Evolutionary conservation across 2,329 filamentous ascomycete species (phyloP), one percentile per base, ranked within the genome.

Genomic region (Plenodomus tracheiphilus): DNA sequence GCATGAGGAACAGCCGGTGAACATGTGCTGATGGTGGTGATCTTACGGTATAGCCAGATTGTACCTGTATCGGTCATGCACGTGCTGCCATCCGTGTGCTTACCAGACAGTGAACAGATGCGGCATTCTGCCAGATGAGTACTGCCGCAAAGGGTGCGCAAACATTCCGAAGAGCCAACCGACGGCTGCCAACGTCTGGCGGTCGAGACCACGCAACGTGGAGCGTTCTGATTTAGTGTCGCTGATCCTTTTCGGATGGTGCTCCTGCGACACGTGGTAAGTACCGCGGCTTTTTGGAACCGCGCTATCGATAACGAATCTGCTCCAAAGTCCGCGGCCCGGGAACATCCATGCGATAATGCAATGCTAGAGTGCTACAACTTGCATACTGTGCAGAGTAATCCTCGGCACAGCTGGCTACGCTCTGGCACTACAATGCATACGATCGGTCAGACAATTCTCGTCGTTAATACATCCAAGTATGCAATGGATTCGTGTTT

Each of bases 191-290:
- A 37, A 46, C 49, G 48, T 51, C 38, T 50, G 47, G 51, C 49
- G 56, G 52, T 63, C 61, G 47, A 51, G 55, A 58, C 58, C 53
- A 35, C 51, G 47, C 59, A 53, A 64, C 60, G 61, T 62, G 62
- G 59, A 58, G 50, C 51, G 40, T 46, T 46, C 32, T 59, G 56
- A 58, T 53, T 59, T 61, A 61, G 54, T 43, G 45, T 39, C 50
- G 56, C 51, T 46, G 56, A 56, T 59, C 58, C 47, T 53, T 41
- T 22, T 42, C 34, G 30, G 36, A 39, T 37, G 19, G 38, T 22
- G 25, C 20, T 25, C 25, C 32, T 30, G 44, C 20, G 34, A 32
- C 9, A 40, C 43, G 21, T 16, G 20, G 38, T n/a, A 25, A 9
- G 16, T 38, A 44, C 36, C 42, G 42, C 39, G 40, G 25, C 42